phyloP scores from a whole-genome alignment of 306 rosid genomes.

The Citrullus amarus region DNA sequence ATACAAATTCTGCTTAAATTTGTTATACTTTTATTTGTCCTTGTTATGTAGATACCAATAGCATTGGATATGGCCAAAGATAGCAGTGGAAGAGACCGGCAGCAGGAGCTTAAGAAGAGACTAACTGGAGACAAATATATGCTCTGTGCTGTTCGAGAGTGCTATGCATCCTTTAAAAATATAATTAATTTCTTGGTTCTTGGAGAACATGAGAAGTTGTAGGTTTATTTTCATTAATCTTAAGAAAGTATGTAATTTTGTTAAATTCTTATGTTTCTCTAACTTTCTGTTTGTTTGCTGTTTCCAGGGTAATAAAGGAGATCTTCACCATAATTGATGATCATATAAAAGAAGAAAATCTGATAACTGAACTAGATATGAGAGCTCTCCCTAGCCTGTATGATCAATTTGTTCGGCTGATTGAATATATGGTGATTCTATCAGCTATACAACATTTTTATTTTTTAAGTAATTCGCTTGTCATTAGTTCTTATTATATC shows the following conservation, averaged over 20 bases:
- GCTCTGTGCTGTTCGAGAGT: slow-evolving; percentile 71
- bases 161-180: slow-evolving; percentile 67
- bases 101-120: slow-evolving; percentile 52
- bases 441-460: neutral
- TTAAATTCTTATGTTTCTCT: neutral
- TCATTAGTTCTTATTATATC: slow-evolving; percentile 7
- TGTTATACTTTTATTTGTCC: neutral
- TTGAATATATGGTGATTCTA: slow-evolving; percentile 55
- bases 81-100: slow-evolving; percentile 48
- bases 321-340: slow-evolving; percentile 56
- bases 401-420: slow-evolving; percentile 47
- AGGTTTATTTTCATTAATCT: slow-evolving; percentile 16
- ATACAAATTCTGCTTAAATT: neutral
- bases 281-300: slow-evolving; percentile 15
- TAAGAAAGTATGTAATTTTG: neutral
- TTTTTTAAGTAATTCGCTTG: slow-evolving; percentile 8
- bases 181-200: slow-evolving; percentile 54
- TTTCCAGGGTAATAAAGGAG: slow-evolving; percentile 53
- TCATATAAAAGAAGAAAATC: slow-evolving; percentile 15
- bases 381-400: slow-evolving; percentile 66
- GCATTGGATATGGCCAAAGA: slow-evolving; percentile 93
- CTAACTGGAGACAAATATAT: slow-evolving; percentile 55
- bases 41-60: slow-evolving; percentile 64
- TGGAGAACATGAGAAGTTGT: slow-evolving; percentile 64
- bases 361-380: slow-evolving; percentile 41